Base-by-base conservation (phyloP, 306 rosid genomes). In the Calophaca sinica region DNA sequence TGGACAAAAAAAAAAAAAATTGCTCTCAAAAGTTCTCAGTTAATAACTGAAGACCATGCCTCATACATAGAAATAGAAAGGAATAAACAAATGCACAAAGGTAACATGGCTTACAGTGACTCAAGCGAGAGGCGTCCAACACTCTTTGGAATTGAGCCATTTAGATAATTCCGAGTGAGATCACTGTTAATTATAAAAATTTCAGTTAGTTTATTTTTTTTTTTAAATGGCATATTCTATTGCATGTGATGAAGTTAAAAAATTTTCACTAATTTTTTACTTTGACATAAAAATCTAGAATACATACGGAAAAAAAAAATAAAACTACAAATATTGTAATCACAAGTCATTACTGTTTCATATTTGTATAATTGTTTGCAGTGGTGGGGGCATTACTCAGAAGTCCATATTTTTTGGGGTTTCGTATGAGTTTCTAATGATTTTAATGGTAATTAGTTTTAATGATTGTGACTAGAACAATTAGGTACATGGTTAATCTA, bases 101-200 rank as follows among this genome's bases (percentile, higher is more conserved):
- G 8, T 41, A 63, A 42, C 9, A 57, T 64, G 45, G 65, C 98
- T 88, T 74, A 90, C 96, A 93, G 8, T 3, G 0, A 50, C 15
- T 49, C 77, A 20, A 90, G 88, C 9, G 90, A 84, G 5, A 77
- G 68, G 32, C 35, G 38, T 14, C 77, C 77, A 49, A 88, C 76
- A 78, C 74, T 87, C 57, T 42, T 62, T 41, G 93, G 94, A 53
- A 90, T 81, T 65, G 94, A 46, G 42, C 98, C 96, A 62, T 15
- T 78, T 78, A 93, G 45, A 71, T 84, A 84, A 72, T 93, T 93
- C 31, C 89, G 87, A 73, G 76, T 2, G 15, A 93, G 88, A 87
- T 93, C 96, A 32, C 96, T 92, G 89, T 75, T 71, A 31, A 72
- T 9, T 4, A 7, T 36, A 10, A 13, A 70, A 51, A 20, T n/a